Evolutionary conservation across 371 early-diverging fungal genomes (phyloP).

Genomic region (Mycotypha africana): DNA sequence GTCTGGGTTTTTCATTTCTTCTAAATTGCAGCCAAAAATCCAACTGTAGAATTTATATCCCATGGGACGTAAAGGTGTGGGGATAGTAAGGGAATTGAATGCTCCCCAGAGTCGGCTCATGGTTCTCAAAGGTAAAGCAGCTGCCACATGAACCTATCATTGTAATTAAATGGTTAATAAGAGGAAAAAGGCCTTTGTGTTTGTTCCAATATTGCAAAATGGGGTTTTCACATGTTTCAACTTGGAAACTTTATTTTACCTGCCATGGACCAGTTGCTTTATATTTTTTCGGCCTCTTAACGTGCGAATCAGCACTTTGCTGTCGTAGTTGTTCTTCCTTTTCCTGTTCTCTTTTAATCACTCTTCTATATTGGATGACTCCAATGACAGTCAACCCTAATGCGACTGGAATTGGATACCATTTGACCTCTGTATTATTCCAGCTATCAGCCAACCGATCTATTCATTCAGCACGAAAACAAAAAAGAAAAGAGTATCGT

Average conservation of each 20-base stretch:
- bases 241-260: constrained; percentile 29
- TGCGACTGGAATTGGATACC: constrained; percentile 76
- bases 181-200: not conserved
- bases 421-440: constrained; percentile 56
- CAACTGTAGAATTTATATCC: constrained; percentile 75
- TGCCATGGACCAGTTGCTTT: constrained; percentile 81
- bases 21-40: constrained; percentile 88
- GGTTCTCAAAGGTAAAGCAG: constrained; percentile 80
- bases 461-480: constrained; percentile 5
- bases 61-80: constrained; percentile 68
- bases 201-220: too few relatives aligned
- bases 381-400: constrained; percentile 77
- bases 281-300: constrained; percentile 35
- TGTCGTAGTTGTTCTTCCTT: constrained; percentile 19
- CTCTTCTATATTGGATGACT: constrained; percentile 59
- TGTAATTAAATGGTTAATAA: not conserved
- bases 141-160: constrained; percentile 75
- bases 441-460: constrained; percentile 36
- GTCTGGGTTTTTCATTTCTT: constrained; percentile 86
- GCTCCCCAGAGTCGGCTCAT: constrained; percentile 90
- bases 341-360: constrained; percentile 27
- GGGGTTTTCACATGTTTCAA: too few relatives aligned
- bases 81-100: constrained; percentile 80
- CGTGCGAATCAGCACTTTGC: too few relatives aligned
- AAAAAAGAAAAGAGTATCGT: too few relatives aligned